Evolutionary conservation across 2,329 filamentous ascomycete genomes (phyloP), one percentile per base, ranked within the genome.

Genomic region (Oidium heveae): DNA sequence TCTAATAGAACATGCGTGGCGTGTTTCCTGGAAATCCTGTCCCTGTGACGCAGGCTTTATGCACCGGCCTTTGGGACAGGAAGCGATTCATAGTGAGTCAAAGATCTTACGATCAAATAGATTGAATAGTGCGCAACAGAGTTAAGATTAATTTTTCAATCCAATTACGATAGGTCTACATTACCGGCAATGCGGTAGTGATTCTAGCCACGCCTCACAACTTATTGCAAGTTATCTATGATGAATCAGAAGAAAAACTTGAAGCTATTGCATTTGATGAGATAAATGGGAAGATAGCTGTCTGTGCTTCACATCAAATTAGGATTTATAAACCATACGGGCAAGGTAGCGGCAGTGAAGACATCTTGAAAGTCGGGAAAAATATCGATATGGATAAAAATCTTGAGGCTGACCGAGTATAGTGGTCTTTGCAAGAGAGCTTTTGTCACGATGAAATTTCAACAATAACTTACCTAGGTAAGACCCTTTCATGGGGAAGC

Each of bases 161-260:
- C 28, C 28, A 15, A 16, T n/a, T 53, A 33, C 51, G 36, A 34
- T 63, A 93, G 86, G 78, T 79, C 53, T 98, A 96, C 69, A 83
- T 95, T 60, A 91, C 85, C 57, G 89, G 89, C 63, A 84, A 82
- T 68, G 86, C 86, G 58, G 77, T 96, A 59, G 79, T 91, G 54
- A 81, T 98, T 62, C 79, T 96, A 61, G 76, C 78, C 63, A 82
- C 79, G 53, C 76, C 84, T 54, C 74, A 81, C 58, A 76, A 76
- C 55, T 77, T 95, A 58, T 69, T 94, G 36, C 91, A 98, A 67
- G 95, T 88, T 4, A 82, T 94, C 60, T 94, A 94, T 69, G 80
- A 91, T 63, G 84, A 93, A 63, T 78, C 85, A 59, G 71, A 74
- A 65, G 67, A 34, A 7, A 57, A 62, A 41, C 70, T 96, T 32